Base-by-base conservation (phyloP, 805 yeast genomes). In the Wickerhamomyces subpelliculosus region DNA sequence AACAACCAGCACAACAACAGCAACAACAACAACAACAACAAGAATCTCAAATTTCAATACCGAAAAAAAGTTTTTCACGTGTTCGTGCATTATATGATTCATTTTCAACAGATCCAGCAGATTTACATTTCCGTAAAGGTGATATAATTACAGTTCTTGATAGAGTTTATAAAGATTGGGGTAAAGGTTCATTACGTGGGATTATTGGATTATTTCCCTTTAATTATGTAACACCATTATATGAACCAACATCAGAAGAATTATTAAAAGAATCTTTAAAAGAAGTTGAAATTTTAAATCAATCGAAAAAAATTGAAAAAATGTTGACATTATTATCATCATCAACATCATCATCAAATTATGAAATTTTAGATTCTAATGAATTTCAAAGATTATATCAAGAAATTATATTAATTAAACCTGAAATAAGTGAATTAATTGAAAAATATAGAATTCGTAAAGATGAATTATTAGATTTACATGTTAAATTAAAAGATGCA, bases 111-210 rank as follows among this genome's bases (percentile, higher is more conserved):
- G 97, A 88, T 52, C 81, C 81, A 3, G 96, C 89, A 44, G 97
- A 93, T 47, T 69, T 90, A 32, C 79, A 95, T 2, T 90, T 93
- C 62, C 68, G 78, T 35, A 80, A 80, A 51, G 97, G 96, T 29
- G 97, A 90, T 55, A 68, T 86, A 12, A 89, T 90, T 35, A 80
- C 82, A 1, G 95, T 93, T 1, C 68, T 89, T 26, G 97, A 89
- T 50, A 72, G 82, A 13, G 95, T 84, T 6, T 89, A 88, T 57
- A 72, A 85, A 44, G 97, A 90, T 54, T 90, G 98, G 98, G 85
- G 96, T 82, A 73, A 86, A 47, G 98, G 98, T 13, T 75, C 90
- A 6, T 62, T 90, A 36, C 70, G 74, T 38, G 96, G 96, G 1
- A 72, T 71, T 38, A 69, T 78, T 36, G 98, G 98, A 16, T 81